These are phyloP conservation scores for Phyllosticta paracitricarpa DNA, from an alignment of 2,329 filamentous ascomycete genomes.

Conservation along the genomic window DNA sequence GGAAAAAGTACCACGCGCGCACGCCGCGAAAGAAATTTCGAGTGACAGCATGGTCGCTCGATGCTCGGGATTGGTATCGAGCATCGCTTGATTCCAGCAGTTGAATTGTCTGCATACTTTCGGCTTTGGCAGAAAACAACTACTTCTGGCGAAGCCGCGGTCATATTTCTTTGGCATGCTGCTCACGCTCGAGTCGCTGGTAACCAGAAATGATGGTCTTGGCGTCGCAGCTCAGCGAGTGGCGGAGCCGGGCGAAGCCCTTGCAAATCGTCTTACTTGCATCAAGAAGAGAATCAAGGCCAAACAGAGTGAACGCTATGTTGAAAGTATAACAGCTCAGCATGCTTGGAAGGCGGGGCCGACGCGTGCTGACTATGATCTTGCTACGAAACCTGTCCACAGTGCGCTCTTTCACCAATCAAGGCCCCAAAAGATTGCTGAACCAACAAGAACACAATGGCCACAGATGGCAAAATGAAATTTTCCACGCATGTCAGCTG, in stretches of 20 bases:
- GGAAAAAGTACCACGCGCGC: conserved; percentile 7
- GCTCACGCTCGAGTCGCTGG: not conserved
- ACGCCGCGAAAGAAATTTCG: not conserved
- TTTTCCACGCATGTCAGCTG: too few relatives aligned
- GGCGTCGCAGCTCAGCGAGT: not conserved
- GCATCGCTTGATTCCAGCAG: not conserved
- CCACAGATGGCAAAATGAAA: too few relatives aligned
- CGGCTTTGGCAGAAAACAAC: not conserved
- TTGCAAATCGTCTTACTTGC: not conserved
- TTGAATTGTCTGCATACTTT: not conserved
- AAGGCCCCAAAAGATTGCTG: too few relatives aligned
- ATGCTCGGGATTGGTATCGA: not conserved
- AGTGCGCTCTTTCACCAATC: too few relatives aligned
- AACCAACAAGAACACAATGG: too few relatives aligned
- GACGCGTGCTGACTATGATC: not conserved
- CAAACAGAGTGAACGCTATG: not conserved
- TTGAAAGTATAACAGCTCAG: not conserved
- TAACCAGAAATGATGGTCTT: not conserved
- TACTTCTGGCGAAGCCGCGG: not conserved
- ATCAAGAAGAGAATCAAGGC: not conserved
- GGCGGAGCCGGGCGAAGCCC: not conserved
- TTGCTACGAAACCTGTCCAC: too few relatives aligned
- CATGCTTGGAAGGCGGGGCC: not conserved
- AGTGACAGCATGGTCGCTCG: not conserved
- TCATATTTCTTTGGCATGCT: not conserved